phyloP scores from a whole-genome alignment of 2,329 filamentous ascomycete genomes.

The Colletotrichum viniferum region DNA sequence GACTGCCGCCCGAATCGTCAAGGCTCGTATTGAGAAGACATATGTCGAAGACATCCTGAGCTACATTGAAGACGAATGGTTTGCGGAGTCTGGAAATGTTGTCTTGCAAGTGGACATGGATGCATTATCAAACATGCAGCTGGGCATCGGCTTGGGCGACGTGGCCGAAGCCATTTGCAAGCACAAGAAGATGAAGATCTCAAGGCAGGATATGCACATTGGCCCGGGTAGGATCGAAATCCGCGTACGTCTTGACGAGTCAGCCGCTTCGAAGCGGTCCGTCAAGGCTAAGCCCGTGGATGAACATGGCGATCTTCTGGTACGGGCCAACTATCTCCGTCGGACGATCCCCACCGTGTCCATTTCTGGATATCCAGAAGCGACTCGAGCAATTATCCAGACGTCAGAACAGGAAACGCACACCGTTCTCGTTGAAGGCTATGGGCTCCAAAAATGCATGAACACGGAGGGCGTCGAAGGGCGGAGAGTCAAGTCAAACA shows the following conservation, averaged over 20 bases:
- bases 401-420: constrained; percentile 73
- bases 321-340: constrained; percentile 85
- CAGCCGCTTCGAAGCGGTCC: constrained; percentile 51
- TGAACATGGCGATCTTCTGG: constrained; percentile 58
- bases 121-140: constrained; percentile 78
- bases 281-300: constrained; percentile 50
- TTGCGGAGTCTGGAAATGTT: constrained; percentile 75
- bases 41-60: constrained; percentile 81
- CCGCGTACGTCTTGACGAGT: constrained; percentile 64
- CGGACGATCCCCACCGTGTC: constrained; percentile 81
- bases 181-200: constrained; percentile 83
- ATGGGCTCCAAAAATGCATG: constrained; percentile 88
- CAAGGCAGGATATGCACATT: constrained; percentile 67
- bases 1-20: constrained; percentile 85
- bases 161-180: constrained; percentile 79
- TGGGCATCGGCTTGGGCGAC: constrained; percentile 76
- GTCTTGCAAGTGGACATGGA: constrained; percentile 82
- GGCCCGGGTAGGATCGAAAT: constrained; percentile 72
- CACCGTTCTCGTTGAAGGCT: constrained; percentile 89
- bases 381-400: constrained; percentile 86
- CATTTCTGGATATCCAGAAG: constrained; percentile 88
- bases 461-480: constrained; percentile 91
- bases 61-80: constrained; percentile 89
- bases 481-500: constrained; percentile 76
- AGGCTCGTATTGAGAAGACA: constrained; percentile 94